Conservation (phyloP, 225 moss, liverwort and hornwort genomes). For the Thuidium tamariscinum region DNA sequence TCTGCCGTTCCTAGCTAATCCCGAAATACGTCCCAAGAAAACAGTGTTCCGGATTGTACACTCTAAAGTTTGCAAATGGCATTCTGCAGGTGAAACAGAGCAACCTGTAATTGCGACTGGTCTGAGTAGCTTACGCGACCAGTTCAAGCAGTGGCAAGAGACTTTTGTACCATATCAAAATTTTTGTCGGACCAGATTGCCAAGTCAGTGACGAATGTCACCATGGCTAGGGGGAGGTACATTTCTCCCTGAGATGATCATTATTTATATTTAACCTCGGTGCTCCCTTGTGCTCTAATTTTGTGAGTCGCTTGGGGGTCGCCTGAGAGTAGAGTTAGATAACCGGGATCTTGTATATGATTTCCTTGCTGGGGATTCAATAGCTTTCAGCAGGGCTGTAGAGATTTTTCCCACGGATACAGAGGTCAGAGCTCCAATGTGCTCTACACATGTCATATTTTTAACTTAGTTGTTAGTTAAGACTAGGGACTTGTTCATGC, state of each 20-base stretch:
- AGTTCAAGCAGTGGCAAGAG: slow-evolving; percentile 48
- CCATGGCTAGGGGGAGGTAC: background rate
- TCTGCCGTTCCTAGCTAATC: background rate
- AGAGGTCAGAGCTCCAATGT: background rate
- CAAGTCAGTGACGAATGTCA: background rate
- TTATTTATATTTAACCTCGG: background rate
- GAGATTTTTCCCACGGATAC: background rate
- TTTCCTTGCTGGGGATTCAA: slow-evolving; percentile 14
- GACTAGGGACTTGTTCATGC: background rate
- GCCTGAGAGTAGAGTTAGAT: background rate
- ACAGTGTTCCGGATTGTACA: background rate
- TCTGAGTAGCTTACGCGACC: slow-evolving; percentile 23
- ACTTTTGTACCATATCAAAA: slow-evolving; percentile 37
- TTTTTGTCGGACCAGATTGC: slow-evolving; percentile 20
- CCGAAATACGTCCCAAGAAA: background rate
- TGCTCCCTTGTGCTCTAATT: background rate
- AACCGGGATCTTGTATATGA: background rate
- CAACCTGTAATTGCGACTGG: background rate
- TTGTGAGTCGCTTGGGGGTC: background rate
- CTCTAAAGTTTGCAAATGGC: background rate
- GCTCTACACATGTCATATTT: background rate
- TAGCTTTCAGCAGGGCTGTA: slow-evolving; percentile 19
- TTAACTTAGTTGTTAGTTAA: background rate
- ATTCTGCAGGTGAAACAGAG: slow-evolving; percentile 5
- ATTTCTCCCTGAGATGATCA: background rate